These are phyloP conservation scores for Platanthera guangdongensis DNA, from an alignment of 106 monocot species.

Conservation along the genomic window DNA sequence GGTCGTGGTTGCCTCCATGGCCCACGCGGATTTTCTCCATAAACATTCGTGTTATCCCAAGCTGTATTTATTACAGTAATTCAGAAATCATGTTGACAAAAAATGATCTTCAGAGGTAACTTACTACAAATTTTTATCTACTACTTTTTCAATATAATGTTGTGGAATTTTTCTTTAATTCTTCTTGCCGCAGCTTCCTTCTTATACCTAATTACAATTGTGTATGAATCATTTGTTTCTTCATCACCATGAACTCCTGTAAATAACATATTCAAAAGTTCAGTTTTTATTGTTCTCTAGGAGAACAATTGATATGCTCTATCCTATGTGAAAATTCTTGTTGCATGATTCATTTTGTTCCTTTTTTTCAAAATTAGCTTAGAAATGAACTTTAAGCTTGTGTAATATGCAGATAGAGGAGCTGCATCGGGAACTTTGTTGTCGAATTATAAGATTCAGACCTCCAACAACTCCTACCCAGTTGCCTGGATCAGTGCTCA, in stretches of 20 bases:
- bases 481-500: conserved; percentile 75
- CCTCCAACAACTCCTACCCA: conserved; percentile 50
- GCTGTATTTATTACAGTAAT: background rate
- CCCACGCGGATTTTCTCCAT: too few relatives aligned
- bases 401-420: conserved; percentile 83
- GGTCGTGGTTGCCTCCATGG: too few relatives aligned
- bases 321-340: background rate
- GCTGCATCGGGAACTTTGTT: conserved; percentile 79
- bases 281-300: background rate
- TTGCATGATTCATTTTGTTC: background rate
- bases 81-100: background rate
- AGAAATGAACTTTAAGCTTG: background rate
- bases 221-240: background rate
- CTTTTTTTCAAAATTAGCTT: background rate
- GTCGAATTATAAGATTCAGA: conserved; percentile 60
- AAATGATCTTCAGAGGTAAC: background rate
- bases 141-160: background rate
- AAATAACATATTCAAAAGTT: background rate
- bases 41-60: too few relatives aligned
- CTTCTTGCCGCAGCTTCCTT: background rate
- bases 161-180: background rate
- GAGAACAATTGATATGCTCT: background rate
- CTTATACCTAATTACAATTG: background rate
- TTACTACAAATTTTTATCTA: background rate
- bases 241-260: background rate